Conservation (phyloP, 2,329 filamentous ascomycete species). For the Paracorniculantispora psalliotae region DNA sequence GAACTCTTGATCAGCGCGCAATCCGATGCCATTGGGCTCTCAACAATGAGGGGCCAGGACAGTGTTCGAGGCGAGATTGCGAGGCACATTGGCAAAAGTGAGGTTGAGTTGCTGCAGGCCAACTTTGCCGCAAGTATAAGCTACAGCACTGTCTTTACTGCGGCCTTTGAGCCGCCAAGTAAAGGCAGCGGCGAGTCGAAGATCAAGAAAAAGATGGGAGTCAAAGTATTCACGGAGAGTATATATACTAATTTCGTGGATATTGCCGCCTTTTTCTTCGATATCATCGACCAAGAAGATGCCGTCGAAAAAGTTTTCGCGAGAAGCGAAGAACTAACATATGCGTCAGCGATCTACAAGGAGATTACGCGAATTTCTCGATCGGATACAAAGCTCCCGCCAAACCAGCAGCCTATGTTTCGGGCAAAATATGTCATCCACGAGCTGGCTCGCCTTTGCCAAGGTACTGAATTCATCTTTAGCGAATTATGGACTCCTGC, state of each 20-base stretch:
- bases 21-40: conserved; percentile 72
- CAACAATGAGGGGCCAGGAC: conserved; percentile 75
- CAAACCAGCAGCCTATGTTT: conserved; percentile 84
- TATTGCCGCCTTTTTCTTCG: conserved; percentile 71
- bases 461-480: conserved; percentile 61
- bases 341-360: conserved; percentile 59
- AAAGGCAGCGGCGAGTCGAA: conserved; percentile 57
- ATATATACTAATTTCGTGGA: conserved; percentile 68
- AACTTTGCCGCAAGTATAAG: conserved; percentile 77
- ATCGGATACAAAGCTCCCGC: conserved; percentile 61
- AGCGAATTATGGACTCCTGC: conserved; percentile 69
- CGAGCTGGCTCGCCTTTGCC: conserved; percentile 74
- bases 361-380: conserved; percentile 66
- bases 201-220: conserved; percentile 65
- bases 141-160: conserved; percentile 69
- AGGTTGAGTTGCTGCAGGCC: conserved; percentile 53
- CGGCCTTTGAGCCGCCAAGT: conserved; percentile 26
- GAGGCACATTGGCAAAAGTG: conserved; percentile 46
- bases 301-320: conserved; percentile 63
- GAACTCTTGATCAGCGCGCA: conserved; percentile 68
- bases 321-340: conserved; percentile 52
- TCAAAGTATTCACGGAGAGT: conserved; percentile 56
- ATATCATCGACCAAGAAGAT: conserved; percentile 72
- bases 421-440: conserved; percentile 69
- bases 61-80: conserved; percentile 58